phyloP scores from a whole-genome alignment of 2,329 filamentous ascomycete species.

The Pseudofabraea citricarpa region DNA sequence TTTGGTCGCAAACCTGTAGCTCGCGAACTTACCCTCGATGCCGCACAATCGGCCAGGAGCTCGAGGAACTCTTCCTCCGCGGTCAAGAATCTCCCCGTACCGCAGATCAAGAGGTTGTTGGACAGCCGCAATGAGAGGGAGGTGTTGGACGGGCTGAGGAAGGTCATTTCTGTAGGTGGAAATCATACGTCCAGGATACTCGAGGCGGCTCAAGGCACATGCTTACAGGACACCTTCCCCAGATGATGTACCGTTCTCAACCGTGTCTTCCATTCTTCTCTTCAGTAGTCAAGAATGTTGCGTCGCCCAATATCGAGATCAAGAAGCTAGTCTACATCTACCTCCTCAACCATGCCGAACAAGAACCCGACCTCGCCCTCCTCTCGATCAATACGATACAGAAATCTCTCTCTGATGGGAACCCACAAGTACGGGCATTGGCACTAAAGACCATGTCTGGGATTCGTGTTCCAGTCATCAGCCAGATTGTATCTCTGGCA shows the following conservation, averaged over 20 bases:
- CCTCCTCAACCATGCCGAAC: constrained; percentile 91
- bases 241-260: constrained; percentile 95
- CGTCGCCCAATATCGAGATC: constrained; percentile 87
- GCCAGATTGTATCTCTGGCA: constrained; percentile 90
- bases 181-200: too few relatives aligned
- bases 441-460: constrained; percentile 96
- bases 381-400: constrained; percentile 99
- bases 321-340: constrained; percentile 99
- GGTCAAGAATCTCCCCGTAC: constrained; percentile 60
- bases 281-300: constrained; percentile 96
- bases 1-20: constrained; percentile 46
- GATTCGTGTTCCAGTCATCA: constrained; percentile 95
- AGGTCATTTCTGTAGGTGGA: constrained; percentile 72
- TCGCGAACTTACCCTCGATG: constrained; percentile 95
- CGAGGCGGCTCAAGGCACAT: background rate
- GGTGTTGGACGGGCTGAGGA: constrained; percentile 83
- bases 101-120: constrained; percentile 88
- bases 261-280: constrained; percentile 92
- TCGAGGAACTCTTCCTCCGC: constrained; percentile 47
- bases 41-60: constrained; percentile 79
- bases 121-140: constrained; percentile 93
- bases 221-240: background rate
- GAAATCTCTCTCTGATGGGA: constrained; percentile 90
- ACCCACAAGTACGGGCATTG: constrained; percentile 84
- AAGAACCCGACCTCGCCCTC: constrained; percentile 90